Evolutionary conservation across 2,329 filamentous ascomycete species (phyloP), one percentile per base, ranked within the genome.

Genomic region (Cladorrhinum sp.): DNA sequence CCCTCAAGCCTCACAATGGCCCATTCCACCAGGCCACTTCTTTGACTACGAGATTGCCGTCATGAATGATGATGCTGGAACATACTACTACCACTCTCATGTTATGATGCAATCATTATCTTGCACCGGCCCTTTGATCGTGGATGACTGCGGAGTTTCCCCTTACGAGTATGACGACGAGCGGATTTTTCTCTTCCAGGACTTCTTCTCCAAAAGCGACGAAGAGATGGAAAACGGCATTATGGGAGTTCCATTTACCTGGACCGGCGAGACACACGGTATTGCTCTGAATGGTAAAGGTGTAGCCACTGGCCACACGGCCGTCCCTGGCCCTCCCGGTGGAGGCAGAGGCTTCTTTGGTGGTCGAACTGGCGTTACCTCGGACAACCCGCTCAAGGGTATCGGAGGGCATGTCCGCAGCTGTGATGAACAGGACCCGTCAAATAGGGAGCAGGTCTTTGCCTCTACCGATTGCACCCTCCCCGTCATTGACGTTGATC

Each of bases 41-140:
- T 89, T 89, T 70, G 87, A 89, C 73, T 89, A 89, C 68, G 85
- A 89, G 67, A 73, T 89, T 2, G 77, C 77, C 16, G 79, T 84
- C 0, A 71, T 80, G 2, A 49, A 69, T 1, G 81, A 79, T 5
- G 79, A 84, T 57, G 80, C 83, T 0, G 87, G 86, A 3, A 85
- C 85, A 0, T 89, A 88, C 67, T 88, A 86, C 68, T 89, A 89
- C 67, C 86, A 89, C 68, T 88, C 85, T 0, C 87, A 89, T 62
- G 77, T 89, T 16, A 85, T 79, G 0, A 83, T 88, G 60, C 85
- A 89, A 67, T 81, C 83, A 0, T 72, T 83, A 32, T 83, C 84
- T 13, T 83, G 83, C 0, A 71, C 78, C 6, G 87, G 87, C 0
- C 73, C 81, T 0, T 67, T 90, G 32, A 82, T 87, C 50, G 79